Percentiles rank a stretch among this genome's conserved stretches.
Evolutionary conservation across 2,329 filamentous ascomycete genomes (phyloP).

Genomic region (Pseudohalonectria lignicola): DNA sequence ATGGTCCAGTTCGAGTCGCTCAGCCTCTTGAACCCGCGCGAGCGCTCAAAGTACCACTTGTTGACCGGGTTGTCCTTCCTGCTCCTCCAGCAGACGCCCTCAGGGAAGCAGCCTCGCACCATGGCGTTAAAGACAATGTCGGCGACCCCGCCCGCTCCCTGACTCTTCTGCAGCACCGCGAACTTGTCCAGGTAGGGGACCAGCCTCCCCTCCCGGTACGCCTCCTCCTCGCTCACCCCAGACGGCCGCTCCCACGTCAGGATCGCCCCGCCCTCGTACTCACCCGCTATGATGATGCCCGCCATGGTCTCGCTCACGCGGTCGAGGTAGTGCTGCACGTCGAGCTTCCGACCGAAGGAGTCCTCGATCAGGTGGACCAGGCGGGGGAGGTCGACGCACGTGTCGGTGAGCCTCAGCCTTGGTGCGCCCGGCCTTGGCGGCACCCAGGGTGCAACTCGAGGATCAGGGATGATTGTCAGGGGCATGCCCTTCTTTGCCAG

Average conservation of each 20-base stretch:
- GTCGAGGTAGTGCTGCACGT: conserved; percentile 70
- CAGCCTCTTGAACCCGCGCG: conserved; percentile 72
- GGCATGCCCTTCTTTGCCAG: conserved; percentile 89
- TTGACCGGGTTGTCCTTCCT: conserved; percentile 90
- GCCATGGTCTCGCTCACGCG: conserved; percentile 76
- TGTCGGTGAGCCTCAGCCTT: conserved; percentile 62
- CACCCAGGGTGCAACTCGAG: conserved; percentile 53
- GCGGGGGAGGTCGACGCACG: conserved; percentile 70
- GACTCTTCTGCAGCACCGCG: conserved; percentile 76
- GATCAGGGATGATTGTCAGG: conserved; percentile 70
- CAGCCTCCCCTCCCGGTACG: conserved; percentile 45
- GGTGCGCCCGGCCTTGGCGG: conserved; percentile 48
- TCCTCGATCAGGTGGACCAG: conserved; percentile 85
- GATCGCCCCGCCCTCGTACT: conserved; percentile 93
- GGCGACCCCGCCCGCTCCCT: conserved; percentile 85
- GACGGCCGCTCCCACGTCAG: conserved; percentile 75
- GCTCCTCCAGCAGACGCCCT: conserved; percentile 87
- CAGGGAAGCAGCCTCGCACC: conserved; percentile 78
- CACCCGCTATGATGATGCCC: conserved; percentile 86
- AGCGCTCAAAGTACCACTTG: conserved; percentile 97
- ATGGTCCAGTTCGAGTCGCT: conserved; percentile 84
- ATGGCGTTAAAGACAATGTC: conserved; percentile 96
- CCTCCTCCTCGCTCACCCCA: conserved; percentile 42
- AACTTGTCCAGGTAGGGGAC: conserved; percentile 98
- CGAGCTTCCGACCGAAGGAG: conserved; percentile 77